phyloP scores from a whole-genome alignment of 371 early-diverging fungal genomes.

The Gilbertella persicaria region DNA sequence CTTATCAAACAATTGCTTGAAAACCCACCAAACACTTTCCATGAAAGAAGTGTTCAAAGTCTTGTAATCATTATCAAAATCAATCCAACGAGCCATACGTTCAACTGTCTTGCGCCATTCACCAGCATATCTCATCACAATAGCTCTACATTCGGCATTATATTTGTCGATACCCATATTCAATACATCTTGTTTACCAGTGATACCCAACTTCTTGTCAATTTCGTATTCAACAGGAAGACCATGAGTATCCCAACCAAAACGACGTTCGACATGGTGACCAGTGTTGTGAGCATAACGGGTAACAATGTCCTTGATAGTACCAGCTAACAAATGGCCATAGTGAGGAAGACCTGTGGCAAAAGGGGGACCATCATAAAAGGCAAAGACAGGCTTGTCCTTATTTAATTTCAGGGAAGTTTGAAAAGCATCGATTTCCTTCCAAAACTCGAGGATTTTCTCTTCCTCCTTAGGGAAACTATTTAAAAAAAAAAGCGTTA shows the following conservation, averaged over 20 bases:
- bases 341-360: conserved; percentile 99
- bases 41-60: conserved; percentile 68
- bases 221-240: conserved; percentile 99
- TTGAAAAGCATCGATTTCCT: conserved; percentile 97
- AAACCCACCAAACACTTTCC: conserved; percentile 91
- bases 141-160: conserved; percentile 98
- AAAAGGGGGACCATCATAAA: conserved; percentile 99
- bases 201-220: conserved; percentile 97
- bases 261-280: conserved; percentile 97
- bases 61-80: conserved; percentile 99
- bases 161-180: conserved; percentile 99
- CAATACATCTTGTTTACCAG: conserved; percentile 89
- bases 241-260: conserved; percentile 99
- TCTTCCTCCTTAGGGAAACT: conserved; percentile 97
- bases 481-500: conserved; percentile 24
- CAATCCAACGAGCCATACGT: conserved; percentile 99
- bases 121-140: conserved; percentile 97
- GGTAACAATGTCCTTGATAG: conserved; percentile 99
- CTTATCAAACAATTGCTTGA: conserved; percentile 96
- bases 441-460: conserved; percentile 96
- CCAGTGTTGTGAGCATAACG: conserved; percentile 98
- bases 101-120: conserved; percentile 99
- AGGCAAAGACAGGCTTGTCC: conserved; percentile 86
- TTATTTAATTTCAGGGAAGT: conserved; percentile 92
- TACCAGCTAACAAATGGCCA: conserved; percentile 99